These are phyloP conservation scores for Cutaneotrichosporon dermatis DNA, from an alignment of 1,284 basidiomycete genomes.

Conservation along the genomic window DNA sequence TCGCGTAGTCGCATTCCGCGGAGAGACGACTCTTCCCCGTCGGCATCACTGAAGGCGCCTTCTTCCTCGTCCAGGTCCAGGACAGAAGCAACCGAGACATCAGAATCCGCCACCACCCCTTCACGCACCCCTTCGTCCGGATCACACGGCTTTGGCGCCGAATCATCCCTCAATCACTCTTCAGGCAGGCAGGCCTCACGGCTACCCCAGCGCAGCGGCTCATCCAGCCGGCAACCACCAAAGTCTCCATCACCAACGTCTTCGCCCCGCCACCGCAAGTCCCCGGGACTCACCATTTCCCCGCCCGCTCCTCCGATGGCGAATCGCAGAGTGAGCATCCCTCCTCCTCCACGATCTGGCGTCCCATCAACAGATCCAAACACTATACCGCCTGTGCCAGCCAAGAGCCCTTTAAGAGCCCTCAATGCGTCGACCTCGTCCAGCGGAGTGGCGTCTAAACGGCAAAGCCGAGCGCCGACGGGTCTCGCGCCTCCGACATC, in stretches of 20 bases:
- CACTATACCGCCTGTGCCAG: slow-evolving; percentile 37
- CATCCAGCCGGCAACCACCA: neutral
- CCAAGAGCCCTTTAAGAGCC: slow-evolving; percentile 38
- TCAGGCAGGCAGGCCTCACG: neutral
- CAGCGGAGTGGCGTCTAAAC: neutral
- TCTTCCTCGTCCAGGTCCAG: neutral
- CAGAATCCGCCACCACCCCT: neutral
- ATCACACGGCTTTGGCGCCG: neutral
- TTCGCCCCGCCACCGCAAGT: slow-evolving; percentile 14
- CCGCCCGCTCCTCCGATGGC: slow-evolving; percentile 20
- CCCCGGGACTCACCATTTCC: slow-evolving; percentile 28
- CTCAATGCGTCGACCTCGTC: neutral
- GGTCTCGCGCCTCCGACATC: neutral
- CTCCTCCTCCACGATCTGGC: slow-evolving; percentile 2
- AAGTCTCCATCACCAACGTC: neutral
- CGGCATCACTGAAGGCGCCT: neutral
- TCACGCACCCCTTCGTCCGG: neutral
- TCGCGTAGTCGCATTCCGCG: neutral
- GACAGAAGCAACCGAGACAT: neutral
- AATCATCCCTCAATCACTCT: neutral
- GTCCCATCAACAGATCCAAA: neutral
- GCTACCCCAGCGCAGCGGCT: neutral
- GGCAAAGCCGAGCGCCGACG: neutral
- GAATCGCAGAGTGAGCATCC: slow-evolving; percentile 1
- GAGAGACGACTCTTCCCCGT: neutral